phyloP scores from a whole-genome alignment of 2,329 filamentous ascomycete species.

The Talaromyces sp. region DNA sequence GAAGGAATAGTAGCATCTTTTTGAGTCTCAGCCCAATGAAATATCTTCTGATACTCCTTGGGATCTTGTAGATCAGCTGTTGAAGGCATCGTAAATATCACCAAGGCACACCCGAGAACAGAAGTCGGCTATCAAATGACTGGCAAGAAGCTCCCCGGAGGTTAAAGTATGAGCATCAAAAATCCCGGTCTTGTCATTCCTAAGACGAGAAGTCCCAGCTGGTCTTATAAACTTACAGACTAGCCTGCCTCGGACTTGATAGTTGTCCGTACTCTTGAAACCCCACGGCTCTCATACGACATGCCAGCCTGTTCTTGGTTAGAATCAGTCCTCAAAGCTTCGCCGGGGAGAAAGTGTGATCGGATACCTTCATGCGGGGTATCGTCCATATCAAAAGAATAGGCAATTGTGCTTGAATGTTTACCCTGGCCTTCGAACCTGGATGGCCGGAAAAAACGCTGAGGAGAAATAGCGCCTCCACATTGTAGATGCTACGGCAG shows the following conservation, averaged over 20 bases:
- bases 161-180: neutral
- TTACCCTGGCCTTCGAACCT: neutral
- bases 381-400: neutral
- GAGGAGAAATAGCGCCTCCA: neutral
- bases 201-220: neutral
- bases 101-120: no score
- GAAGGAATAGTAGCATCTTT: conserved; percentile 52
- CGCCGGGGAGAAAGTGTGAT: neutral
- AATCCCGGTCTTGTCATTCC: neutral
- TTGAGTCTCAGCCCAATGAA: conserved; percentile 58
- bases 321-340: neutral
- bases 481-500: neutral
- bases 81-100: conserved; percentile 23
- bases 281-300: neutral
- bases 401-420: neutral
- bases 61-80: conserved; percentile 24
- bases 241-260: neutral
- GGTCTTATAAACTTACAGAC: neutral
- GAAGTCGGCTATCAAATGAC: neutral
- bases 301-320: neutral
- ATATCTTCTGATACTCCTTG: conserved; percentile 48
- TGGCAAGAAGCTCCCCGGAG: neutral
- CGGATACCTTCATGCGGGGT: neutral
- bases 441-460: neutral
- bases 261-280: neutral